Conservation (phyloP, 179 eudicot genomes). For the Gypsophila paniculata region DNA sequence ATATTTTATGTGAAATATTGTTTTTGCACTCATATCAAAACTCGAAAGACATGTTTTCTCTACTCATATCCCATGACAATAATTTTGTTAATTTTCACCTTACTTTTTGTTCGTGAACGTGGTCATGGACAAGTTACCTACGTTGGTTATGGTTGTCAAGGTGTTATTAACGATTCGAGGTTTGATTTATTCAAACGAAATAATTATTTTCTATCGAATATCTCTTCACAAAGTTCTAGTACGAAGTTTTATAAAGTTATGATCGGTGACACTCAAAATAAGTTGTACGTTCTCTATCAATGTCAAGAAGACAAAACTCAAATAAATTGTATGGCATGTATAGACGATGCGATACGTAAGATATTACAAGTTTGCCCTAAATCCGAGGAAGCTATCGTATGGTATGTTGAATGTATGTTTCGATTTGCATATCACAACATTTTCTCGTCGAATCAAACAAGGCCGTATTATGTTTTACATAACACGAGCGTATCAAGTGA, state of each 20-base stretch:
- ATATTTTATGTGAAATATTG: too few species aligned
- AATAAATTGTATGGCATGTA: constrained; percentile 8
- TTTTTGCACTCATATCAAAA: too few species aligned
- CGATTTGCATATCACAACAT: constrained; percentile 14
- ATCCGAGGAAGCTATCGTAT: constrained; percentile 4
- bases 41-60: neutral
- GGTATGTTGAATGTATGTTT: constrained; percentile 19
- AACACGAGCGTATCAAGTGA: neutral
- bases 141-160: neutral
- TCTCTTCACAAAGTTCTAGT: constrained; percentile 1
- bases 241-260: constrained; percentile 1
- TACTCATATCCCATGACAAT: constrained; percentile 6
- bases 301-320: constrained; percentile 15
- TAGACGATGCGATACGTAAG: neutral
- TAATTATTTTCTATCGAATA: neutral
- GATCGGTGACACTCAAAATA: neutral
- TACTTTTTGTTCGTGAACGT: neutral
- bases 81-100: neutral
- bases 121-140: constrained; percentile 2
- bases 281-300: constrained; percentile 13
- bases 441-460: neutral
- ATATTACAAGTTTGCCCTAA: constrained; percentile 7
- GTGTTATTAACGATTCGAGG: neutral
- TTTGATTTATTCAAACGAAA: constrained; percentile 1
- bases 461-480: neutral